Base-by-base conservation (phyloP, 2,329 filamentous ascomycete species). In the Sporothrix pseudoabietina region DNA sequence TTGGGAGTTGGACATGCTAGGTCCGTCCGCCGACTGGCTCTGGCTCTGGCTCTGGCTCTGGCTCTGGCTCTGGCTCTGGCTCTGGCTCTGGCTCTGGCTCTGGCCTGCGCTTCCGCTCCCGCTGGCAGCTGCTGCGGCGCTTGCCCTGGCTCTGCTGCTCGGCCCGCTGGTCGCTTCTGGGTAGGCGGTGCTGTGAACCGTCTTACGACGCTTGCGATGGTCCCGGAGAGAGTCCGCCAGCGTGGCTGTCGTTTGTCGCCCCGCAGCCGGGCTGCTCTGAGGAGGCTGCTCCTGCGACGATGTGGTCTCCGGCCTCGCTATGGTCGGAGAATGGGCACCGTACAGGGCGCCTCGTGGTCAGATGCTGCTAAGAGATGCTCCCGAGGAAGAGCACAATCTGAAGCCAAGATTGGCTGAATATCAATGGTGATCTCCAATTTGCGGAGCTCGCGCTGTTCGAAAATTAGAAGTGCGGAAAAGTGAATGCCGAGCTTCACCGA, bases 171-270 rank as follows among this genome's bases (percentile, higher is more conserved):
- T 35, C n/a, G n/a, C 26, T 22, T 39, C 26, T 19, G 10, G 9
- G 26, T 6, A 41, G 44, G 16, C 22, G 32, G 14, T 16, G 14
- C 8, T 14, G 41, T 35, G 55, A 3, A 14, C 7, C 32, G 72
- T 70, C 72, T 63, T 74, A 49, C 69, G 57, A 9, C 72, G 49
- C 52, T 69, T 71, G 3, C 52, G 41, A 30, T 41, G 19, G 7
- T 61, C 59, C 14, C 52, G 69, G 6, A 10, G 16, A 8, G 26
- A 1, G 22, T 22, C 57, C 8, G 44, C 63, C 47, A 39, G 66
- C 1, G 30, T 3, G n/a, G 26, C 19, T 32, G 44, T 19, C 19
- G 44, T 49, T 49, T 16, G 6, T 19, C 5, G 26, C 22, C 52
- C 26, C 26, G 32, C 30, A 30, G 7, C 72, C 8, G 54, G 16